Base-by-base conservation (phyloP, 2,329 filamentous ascomycete genomes). In the Massarina eburnea region DNA sequence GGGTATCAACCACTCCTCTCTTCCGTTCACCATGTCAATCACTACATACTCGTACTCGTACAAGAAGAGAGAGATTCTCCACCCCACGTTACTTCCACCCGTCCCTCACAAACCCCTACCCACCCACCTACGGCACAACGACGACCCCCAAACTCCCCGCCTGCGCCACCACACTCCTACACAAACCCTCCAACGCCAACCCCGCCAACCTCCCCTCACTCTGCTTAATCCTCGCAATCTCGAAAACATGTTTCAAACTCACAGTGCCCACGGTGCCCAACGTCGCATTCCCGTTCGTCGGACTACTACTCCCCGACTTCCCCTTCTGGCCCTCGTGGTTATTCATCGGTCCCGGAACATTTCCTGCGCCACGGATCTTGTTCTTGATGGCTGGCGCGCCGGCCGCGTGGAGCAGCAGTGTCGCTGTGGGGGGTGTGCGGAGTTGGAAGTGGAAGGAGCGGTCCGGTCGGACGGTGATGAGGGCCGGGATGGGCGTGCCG, bases 181-280 rank as follows among this genome's bases (percentile, higher is more conserved):
- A 78, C 62, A 97, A 69, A 0, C 88, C 91, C 73, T 96, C 90
- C 26, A 95, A 80, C 54, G 85, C 91, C 85, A 91, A 88, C 0
- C 86, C 85, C 66, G 59, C 66, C 54, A 79, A 54, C 45, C 76
- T 61, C 32, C 59, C 64, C 71, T 79, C 76, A 2, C 57, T 55
- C 43, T 72, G 86, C 80, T 99, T 99, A 66, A 99, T 95, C 79
- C 89, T 91, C 55, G 94, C 94, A 72, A 99, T 97, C 76, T 97
- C 92, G 74, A 91, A 97, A 18, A 99, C 78, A 74, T 99, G 94
- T 78, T 99, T 99, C 64, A 99, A 75, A 62, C 87, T 94, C 45
- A 99, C 80, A 3, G 82, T 86, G 46, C 92, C 94, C n/a, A 95
- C 82, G 7, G 76, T 83, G 58, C 95, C 89, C 49, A 85, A 79